phyloP scores from a whole-genome alignment of 2,329 filamentous ascomycete genomes.

The Didymella segeticola region DNA sequence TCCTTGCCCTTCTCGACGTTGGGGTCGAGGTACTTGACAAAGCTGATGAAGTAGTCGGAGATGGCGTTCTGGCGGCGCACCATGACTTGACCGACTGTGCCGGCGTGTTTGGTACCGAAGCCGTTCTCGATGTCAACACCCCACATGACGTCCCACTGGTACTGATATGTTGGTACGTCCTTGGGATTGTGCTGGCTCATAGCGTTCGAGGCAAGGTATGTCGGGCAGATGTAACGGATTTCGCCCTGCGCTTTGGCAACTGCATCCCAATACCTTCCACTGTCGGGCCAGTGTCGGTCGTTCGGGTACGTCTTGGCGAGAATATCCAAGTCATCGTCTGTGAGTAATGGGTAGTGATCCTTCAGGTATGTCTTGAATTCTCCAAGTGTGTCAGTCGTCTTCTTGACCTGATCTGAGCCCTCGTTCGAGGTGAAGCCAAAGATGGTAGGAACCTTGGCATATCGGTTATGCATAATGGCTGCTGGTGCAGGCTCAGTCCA shows the following conservation, averaged over 20 bases:
- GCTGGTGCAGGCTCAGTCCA: slow-evolving; percentile 38
- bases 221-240: slow-evolving; percentile 45
- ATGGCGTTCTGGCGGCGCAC: slow-evolving; percentile 36
- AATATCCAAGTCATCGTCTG: slow-evolving; percentile 57
- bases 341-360: slow-evolving; percentile 56
- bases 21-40: slow-evolving; percentile 43
- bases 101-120: slow-evolving; percentile 44
- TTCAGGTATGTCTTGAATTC: slow-evolving; percentile 43
- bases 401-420: slow-evolving; percentile 51
- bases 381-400: slow-evolving; percentile 47
- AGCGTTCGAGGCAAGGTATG: slow-evolving; percentile 41
- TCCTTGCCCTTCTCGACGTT: slow-evolving; percentile 30
- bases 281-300: slow-evolving; percentile 44
- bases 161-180: slow-evolving; percentile 37
- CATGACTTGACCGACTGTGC: slow-evolving; percentile 44
- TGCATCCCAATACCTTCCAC: slow-evolving; percentile 41
- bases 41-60: slow-evolving; percentile 42
- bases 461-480: slow-evolving; percentile 36
- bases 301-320: slow-evolving; percentile 41
- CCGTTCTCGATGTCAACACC: slow-evolving; percentile 40
- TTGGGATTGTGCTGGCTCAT: slow-evolving; percentile 38
- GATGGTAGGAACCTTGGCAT: slow-evolving; percentile 41
- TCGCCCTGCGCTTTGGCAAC: slow-evolving; percentile 44
- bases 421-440: slow-evolving; percentile 46
- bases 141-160: slow-evolving; percentile 46